These are phyloP conservation scores for Aspergillus quadricinctus DNA, from an alignment of 2,329 filamentous ascomycete species.

Conservation along the genomic window DNA sequence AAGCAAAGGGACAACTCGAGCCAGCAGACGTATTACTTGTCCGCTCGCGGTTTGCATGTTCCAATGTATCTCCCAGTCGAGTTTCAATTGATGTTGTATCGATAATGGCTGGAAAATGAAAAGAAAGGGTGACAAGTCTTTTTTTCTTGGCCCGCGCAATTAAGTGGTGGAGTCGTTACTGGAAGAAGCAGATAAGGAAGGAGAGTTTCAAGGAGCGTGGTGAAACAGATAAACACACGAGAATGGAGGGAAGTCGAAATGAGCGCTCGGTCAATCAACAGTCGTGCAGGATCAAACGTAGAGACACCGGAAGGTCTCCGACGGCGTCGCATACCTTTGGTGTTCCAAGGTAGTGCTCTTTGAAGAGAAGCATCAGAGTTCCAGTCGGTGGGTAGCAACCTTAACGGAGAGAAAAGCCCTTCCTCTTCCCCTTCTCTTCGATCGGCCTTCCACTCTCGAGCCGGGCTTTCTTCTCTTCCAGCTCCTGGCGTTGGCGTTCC, in stretches of 20 bases:
- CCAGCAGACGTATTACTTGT: constrained; percentile 11
- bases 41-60: constrained; percentile 15
- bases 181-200: constrained; percentile 28
- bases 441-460: constrained; percentile 92
- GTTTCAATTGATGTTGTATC: constrained; percentile 17
- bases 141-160: constrained; percentile 25
- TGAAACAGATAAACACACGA: constrained; percentile 23
- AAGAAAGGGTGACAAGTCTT: constrained; percentile 15
- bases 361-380: constrained; percentile 10
- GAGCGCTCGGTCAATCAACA: constrained; percentile 25
- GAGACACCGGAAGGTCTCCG: constrained; percentile 17
- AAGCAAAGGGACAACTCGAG: constrained; percentile 13
- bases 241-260: constrained; percentile 19
- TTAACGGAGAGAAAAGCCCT: constrained; percentile 98
- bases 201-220: constrained; percentile 30
- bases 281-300: constrained; percentile 24
- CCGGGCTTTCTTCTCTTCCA: constrained; percentile 97
- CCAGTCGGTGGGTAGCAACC: constrained; percentile 5
- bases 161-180: constrained; percentile 27
- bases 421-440: constrained; percentile 97
- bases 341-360: constrained; percentile 13
- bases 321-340: constrained; percentile 18
- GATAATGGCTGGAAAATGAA: constrained; percentile 15
- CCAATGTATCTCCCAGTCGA: constrained; percentile 23
- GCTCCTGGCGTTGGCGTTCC: constrained; percentile 86